These are phyloP conservation scores for Gyrodon lividus DNA, from an alignment of 768 basidiomycete species.

Conservation along the genomic window DNA sequence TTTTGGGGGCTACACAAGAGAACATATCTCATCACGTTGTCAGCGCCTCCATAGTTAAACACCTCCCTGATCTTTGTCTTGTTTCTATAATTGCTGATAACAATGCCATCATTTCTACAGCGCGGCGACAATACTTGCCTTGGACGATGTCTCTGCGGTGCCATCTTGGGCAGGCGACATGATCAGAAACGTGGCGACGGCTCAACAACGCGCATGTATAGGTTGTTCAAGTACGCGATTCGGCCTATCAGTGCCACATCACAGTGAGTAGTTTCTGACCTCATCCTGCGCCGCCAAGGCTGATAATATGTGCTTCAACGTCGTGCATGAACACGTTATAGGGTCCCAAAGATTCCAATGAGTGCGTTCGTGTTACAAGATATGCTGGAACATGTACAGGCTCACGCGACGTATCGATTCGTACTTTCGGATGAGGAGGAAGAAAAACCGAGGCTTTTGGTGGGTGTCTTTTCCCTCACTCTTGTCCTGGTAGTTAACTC, in stretches of 20 bases:
- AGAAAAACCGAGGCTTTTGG: conserved; percentile 74
- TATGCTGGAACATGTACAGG: conserved; percentile 87
- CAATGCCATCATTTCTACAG: conserved; percentile 32
- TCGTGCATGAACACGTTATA: conserved; percentile 11
- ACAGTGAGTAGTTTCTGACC: conserved; percentile 49
- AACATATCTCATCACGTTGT: conserved; percentile 49
- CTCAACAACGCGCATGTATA: conserved; percentile 46
- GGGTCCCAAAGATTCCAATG: conserved; percentile 52
- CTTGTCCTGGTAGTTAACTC: not conserved
- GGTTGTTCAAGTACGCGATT: conserved; percentile 83
- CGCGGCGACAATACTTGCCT: conserved; percentile 61
- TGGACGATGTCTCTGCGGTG: conserved; percentile 81
- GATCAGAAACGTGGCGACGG: conserved; percentile 39
- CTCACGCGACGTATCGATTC: conserved; percentile 93
- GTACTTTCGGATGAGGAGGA: conserved; percentile 85
- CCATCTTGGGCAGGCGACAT: conserved; percentile 71
- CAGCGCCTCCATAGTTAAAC: conserved; percentile 4
- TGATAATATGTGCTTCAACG: not conserved
- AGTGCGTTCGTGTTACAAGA: conserved; percentile 91
- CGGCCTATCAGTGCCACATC: conserved; percentile 60
- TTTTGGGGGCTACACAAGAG: conserved; percentile 89
- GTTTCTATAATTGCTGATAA: conserved; percentile 20
- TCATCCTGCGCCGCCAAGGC: not conserved
- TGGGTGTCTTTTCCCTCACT: conserved; percentile 36
- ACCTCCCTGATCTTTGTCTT: conserved; percentile 6